Percentiles rank a stretch among this genome's conserved stretches.
Evolutionary conservation across 192 early-diverging fungal species (phyloP).

Genomic region (Funneliformis mosseae): DNA sequence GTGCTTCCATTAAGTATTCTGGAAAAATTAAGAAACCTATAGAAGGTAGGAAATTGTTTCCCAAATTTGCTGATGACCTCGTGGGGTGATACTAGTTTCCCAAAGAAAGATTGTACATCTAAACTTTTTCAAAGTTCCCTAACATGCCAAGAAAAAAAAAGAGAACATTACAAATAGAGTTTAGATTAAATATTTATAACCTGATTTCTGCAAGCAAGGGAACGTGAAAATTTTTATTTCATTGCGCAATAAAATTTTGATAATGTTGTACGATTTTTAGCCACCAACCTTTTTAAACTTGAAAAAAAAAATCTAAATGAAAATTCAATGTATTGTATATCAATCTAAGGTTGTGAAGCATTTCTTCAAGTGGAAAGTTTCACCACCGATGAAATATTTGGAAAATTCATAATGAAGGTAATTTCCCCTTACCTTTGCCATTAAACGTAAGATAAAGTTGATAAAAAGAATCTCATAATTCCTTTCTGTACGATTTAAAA

Average conservation of each 20-base stretch:
- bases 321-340: too few relatives aligned
- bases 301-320: too few relatives aligned
- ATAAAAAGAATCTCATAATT: neutral
- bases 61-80: neutral
- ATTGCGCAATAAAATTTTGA: neutral
- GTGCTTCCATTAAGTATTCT: neutral
- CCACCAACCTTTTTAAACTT: too few relatives aligned
- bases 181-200: neutral
- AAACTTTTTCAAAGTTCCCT: neutral
- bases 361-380: neutral
- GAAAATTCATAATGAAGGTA: neutral
- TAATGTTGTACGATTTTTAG: neutral
- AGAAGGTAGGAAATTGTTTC: neutral
- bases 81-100: slow-evolving; percentile 3
- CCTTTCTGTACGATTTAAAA: neutral
- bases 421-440: too few relatives aligned
- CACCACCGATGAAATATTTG: neutral
- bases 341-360: neutral
- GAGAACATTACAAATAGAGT: neutral
- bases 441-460: neutral
- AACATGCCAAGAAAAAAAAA: neutral
- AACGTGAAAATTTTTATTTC: slow-evolving; percentile 1
- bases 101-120: neutral
- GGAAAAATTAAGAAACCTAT: neutral
- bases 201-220: neutral